Evolutionary conservation across 2,329 filamentous ascomycete species (phyloP), one percentile per base, ranked within the genome.

Genomic region (Colletotrichum cordylinicola): DNA sequence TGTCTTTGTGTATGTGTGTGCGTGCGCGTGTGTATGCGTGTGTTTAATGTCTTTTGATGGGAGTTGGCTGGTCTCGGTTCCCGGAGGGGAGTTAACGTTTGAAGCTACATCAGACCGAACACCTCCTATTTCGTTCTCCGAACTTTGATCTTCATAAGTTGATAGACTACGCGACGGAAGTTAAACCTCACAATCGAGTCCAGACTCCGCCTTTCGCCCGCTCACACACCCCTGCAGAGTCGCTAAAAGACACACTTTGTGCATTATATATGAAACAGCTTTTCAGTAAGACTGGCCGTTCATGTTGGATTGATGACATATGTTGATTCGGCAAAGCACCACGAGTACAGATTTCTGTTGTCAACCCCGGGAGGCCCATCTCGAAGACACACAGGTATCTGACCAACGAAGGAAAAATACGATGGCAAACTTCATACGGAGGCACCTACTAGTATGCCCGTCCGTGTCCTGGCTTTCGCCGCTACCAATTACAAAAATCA

Each of bases 241-340:
- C 10, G 8, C 3, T 0, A 29, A 24, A 18, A 18, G 4, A 29
- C 1, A 8, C 21, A 9, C 4, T 29, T 13, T 5, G n/a, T 5
- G 10, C 18, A 12, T 13, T 21, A 3, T 48, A 4, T 7, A 12
- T 6, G 18, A 5, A 21, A 12, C 6, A 12, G 9, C 9, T 7
- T 10, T 48, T 2, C 18, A 48, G 12, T 21, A 18, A 48, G 10
- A 6, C 18, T 12, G 9, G 5, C n/a, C 9, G 18, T 4, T 10
- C n/a, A 5, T 12, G 18, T 21, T 48, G 9, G 18, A n/a, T n/a
- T n/a, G n/a, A 48, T 21, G 21, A 3, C 10, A 58, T 4, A 58
- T 29, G 13, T 13, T 29, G 55, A 10, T 58, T 29, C 2, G 24
- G 13, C 55, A 27, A 29, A 58, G 24, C 55, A 29, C 24, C 2